Percentiles rank a stretch among this genome's conserved stretches.
Evolutionary conservation across 83 land plant genomes (phyloP).

Genomic region (Thuja plicata): DNA sequence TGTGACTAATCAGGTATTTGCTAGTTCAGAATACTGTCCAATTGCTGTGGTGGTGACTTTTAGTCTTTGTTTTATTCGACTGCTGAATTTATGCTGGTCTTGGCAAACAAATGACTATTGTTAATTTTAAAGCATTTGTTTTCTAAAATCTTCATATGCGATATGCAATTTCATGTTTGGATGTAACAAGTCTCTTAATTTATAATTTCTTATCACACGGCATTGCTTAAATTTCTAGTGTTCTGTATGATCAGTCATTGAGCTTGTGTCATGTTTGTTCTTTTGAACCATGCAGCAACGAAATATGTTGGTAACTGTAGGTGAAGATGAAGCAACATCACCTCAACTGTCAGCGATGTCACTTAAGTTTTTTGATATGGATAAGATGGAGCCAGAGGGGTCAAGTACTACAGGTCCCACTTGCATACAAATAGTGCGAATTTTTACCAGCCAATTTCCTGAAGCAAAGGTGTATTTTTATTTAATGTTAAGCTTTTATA

Average conservation of each 20-base stretch:
- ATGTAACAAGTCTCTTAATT: neutral
- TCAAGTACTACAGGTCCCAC: conserved; percentile 80
- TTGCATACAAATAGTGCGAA: conserved; percentile 70
- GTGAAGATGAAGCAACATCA: conserved; percentile 82
- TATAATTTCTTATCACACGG: neutral
- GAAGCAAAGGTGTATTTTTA: conserved; percentile 75
- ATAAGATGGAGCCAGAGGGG: conserved; percentile 77
- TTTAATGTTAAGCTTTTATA: neutral
- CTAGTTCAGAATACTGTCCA: neutral
- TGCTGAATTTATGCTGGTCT: neutral
- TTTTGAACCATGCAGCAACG: conserved; percentile 62
- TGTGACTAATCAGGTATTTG: neutral
- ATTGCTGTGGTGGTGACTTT: neutral
- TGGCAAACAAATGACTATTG: neutral
- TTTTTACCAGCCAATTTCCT: conserved; percentile 83
- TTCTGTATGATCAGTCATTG: neutral
- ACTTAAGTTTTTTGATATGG: conserved; percentile 85
- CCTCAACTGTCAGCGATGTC: conserved; percentile 55
- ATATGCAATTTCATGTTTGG: neutral
- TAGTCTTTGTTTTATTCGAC: neutral
- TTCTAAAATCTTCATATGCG: neutral
- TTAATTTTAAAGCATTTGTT: neutral
- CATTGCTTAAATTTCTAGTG: neutral
- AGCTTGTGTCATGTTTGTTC: neutral
- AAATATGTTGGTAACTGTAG: conserved; percentile 76